phyloP scores from a whole-genome alignment of 768 basidiomycete species.

The Gymnopilus junonius region DNA sequence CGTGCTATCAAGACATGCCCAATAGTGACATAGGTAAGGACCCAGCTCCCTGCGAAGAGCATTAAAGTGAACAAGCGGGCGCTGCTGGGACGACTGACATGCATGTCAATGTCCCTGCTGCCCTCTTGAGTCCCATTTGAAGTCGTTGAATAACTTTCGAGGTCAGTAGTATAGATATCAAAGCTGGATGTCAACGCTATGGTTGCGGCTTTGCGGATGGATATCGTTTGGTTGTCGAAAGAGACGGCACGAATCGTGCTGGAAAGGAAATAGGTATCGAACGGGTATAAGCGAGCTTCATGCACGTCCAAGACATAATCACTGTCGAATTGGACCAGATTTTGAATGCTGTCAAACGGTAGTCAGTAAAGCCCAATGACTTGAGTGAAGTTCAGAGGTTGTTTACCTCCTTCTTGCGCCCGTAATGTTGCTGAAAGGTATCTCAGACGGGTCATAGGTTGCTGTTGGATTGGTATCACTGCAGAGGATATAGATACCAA shows the following conservation, averaged over 20 bases:
- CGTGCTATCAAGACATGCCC: slow-evolving; percentile 50
- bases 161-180: slow-evolving; percentile 42
- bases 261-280: slow-evolving; percentile 56
- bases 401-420: slow-evolving; percentile 48
- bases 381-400: neutral
- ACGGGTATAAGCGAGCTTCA: slow-evolving; percentile 57
- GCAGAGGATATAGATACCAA: neutral
- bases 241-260: slow-evolving; percentile 49
- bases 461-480: slow-evolving; percentile 41
- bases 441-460: slow-evolving; percentile 49
- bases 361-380: neutral
- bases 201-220: slow-evolving; percentile 47
- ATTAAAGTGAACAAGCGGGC: slow-evolving; percentile 48
- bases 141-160: slow-evolving; percentile 31
- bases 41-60: slow-evolving; percentile 54
- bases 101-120: slow-evolving; percentile 50
- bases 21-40: slow-evolving; percentile 56
- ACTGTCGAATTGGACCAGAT: slow-evolving; percentile 59
- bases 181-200: slow-evolving; percentile 53
- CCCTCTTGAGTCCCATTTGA: slow-evolving; percentile 26
- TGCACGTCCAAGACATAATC: slow-evolving; percentile 61
- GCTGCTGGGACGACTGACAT: slow-evolving; percentile 47
- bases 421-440: slow-evolving; percentile 45
- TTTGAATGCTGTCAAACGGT: slow-evolving; percentile 47
- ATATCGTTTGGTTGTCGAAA: slow-evolving; percentile 37